Base-by-base conservation (phyloP, 208 protist species). In the Trypanosoma congolense region DNA sequence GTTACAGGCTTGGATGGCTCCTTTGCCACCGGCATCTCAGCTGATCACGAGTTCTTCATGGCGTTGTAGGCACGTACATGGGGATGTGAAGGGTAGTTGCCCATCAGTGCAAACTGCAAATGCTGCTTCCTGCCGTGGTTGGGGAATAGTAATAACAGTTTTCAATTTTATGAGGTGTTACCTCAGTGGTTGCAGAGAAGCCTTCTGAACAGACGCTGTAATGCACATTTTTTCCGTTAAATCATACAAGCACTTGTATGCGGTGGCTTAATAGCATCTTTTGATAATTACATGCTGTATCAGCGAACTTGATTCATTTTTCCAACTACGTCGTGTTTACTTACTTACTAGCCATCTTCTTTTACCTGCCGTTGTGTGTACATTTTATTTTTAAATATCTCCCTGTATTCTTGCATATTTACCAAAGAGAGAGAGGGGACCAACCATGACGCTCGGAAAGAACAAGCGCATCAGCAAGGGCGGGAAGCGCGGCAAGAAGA, bases 401-500 rank as follows among this genome's bases (percentile, higher is more conserved):
- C 6, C 21, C 12, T n/a, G 21, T 46, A 9, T 9, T 0, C 21
- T 46, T 46, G 42, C 12, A 9, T 46, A 22, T 22, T 9, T 46
- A 46, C 42, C 10, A 46, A 46, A 46, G 21, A 46, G 42, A 46
- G 42, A 46, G 21, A 46, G 21, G n/a, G n/a, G 21, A 4, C 10
- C n/a, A 59, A 44, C 46, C 51, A 97, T 97, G 93, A 90, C 93
- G 58, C 75, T 93, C 65, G 93, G 90, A 36, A 97, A 97, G 92
- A 97, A 96, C 77, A 97, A 97, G 89, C 87, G 92, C 70, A 73
- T 96, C 54, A 90, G 83, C 71, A 98, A 98, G 89, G 92, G 93
- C 54, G 88, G 91, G 68, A 97, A 96, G 82, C 97, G 98, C 91
- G 86, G 86, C 45, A 90, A 90, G 68, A 91, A 87, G 76, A 96